A percentile compares a stretch with the other conserved stretches of the same genome.
phyloP scores from a whole-genome alignment of 352 stramenopile species.

The Phytophthora pini region DNA sequence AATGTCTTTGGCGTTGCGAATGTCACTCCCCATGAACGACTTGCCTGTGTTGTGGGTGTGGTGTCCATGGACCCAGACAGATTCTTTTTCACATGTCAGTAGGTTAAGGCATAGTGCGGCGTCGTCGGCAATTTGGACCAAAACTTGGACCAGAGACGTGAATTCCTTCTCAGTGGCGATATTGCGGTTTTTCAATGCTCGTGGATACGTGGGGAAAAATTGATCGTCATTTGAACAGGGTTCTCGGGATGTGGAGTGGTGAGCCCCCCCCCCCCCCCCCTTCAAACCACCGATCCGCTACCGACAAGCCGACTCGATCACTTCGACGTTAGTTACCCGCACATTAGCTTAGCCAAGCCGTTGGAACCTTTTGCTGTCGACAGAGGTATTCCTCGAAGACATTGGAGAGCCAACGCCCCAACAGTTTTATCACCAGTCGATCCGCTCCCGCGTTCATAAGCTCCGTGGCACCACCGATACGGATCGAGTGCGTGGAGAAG shows the following conservation, averaged over 20 bases:
- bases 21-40: no score
- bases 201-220: no score
- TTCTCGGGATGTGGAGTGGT: no score
- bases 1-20: no score
- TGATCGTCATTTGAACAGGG: no score
- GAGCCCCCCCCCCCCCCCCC: no score
- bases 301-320: no score
- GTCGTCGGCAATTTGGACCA: conserved; percentile 22
- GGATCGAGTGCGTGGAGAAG: not conserved
- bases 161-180: conserved; percentile 22
- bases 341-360: no score
- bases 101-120: conserved; percentile 20
- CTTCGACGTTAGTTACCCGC: no score
- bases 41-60: conserved; percentile 5
- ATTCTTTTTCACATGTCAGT: conserved; percentile 22
- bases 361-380: no score
- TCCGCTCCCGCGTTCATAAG: not conserved
- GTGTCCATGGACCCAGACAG: conserved; percentile 26
- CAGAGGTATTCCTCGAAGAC: not conserved
- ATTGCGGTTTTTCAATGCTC: conserved; percentile 1
- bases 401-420: not conserved
- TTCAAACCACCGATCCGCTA: no score
- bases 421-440: not conserved
- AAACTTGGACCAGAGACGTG: conserved; percentile 16
- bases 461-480: not conserved